Evolutionary conservation across 352 stramenopile species (phyloP), one percentile per base, ranked within the genome.

Genomic region (Globisporangium ultimum): DNA sequence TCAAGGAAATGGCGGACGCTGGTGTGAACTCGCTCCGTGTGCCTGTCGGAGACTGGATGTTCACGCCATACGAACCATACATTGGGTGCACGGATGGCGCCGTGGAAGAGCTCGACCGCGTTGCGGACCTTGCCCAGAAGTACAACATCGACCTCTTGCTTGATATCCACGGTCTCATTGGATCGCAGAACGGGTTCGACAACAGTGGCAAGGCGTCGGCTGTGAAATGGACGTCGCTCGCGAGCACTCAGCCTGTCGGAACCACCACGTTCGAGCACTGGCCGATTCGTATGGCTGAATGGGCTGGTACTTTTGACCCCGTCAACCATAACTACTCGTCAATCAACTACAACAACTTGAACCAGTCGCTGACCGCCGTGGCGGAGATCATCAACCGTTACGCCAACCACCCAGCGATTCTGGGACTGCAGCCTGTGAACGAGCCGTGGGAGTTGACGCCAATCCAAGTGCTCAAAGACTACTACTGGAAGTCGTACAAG

Each of bases 401-500:
- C 70, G 71, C 74, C 22, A 77, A 73, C 48, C 80, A 98, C 70
- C 86, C 85, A 10, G 87, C 88, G 9, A 87, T 98, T 12, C 75
- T 97, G 28, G 95, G 92, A 14, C 48, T 98, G n/a, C 87, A 98
- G 66, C 93, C 93, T 9, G 90, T 98, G 42, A 98, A 98, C 67
- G 95, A 98, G 62, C 95, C 95, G 17, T 98, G 93, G 94, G 87
- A 98, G 71, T 85, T 97, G 57, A 98, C 93, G 42, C 93, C 93
- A 2, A 89, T 98, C 48, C 58, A 97, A 12, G 71, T 89, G 22
- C 72, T 98, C 48, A 97, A 98, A 68, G 71, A 94, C 21, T 98
- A 97, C 71, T 98, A 98, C 78, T 98, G 92, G 93, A 95, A 98
- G 68, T 89, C 87, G 43, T 98, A 98, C 76, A 90, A 98, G 60